Conservation (phyloP, 345 rosid species). For the Capsella bursapastoris region DNA sequence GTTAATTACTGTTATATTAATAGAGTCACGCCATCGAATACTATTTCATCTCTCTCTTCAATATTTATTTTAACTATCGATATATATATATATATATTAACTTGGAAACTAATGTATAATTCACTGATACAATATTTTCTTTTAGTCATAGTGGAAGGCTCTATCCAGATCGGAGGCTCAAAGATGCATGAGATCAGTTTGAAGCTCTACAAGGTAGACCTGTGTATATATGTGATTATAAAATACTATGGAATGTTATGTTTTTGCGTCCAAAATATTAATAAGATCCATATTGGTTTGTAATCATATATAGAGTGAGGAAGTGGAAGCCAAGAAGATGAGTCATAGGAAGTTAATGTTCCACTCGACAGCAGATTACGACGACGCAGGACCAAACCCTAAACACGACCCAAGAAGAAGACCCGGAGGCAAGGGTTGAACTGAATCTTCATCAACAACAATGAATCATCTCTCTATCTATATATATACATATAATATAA, state of each 20-base stretch:
- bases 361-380: slow-evolving; percentile 58
- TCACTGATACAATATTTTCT: slow-evolving; percentile 26
- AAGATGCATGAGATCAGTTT: slow-evolving; percentile 28
- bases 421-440: slow-evolving; percentile 50
- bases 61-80: neutral
- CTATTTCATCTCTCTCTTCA: neutral
- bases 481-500: neutral
- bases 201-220: slow-evolving; percentile 45
- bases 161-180: slow-evolving; percentile 42
- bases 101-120: neutral
- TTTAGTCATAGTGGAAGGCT: slow-evolving; percentile 49
- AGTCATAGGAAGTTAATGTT: slow-evolving; percentile 62
- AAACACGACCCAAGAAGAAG: slow-evolving; percentile 67
- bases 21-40: neutral
- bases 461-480: neutral
- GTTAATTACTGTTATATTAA: neutral
- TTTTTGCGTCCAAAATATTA: slow-evolving; percentile 17
- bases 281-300: neutral
- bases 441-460: neutral
- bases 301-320: slow-evolving; percentile 23
- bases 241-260: neutral
- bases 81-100: neutral
- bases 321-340: slow-evolving; percentile 28
- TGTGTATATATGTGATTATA: neutral
- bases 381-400: slow-evolving; percentile 62